Base-by-base conservation (phyloP, 2,329 filamentous ascomycete genomes). In the Talaromyces sp. region DNA sequence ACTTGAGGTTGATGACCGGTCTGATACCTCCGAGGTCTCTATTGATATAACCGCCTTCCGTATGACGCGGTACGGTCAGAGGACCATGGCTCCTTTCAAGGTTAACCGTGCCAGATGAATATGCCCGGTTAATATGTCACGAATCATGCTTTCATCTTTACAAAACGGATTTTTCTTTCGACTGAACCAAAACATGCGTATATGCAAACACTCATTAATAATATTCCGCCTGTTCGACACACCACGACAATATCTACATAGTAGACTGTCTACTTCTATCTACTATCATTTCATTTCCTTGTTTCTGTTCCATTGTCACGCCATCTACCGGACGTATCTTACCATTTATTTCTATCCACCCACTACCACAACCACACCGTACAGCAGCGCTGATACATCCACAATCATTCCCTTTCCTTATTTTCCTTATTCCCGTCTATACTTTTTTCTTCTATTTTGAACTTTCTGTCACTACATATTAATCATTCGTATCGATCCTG, bases 41-140 rank as follows among this genome's bases (percentile, higher is more conserved):
- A 74, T 77, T 56, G 75, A 77, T 59, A 69, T 77, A 1, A 72
- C 72, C 54, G 76, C 75, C 34, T 76, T 77, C 67, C 72, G 76
- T 54, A 67, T 62, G 60, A 63, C 64, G 25, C 64, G 64, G 15
- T 54, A 66, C n/a, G 64, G 64, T 27, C 64, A 66, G 38, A 53
- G 60, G n/a, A 63, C 59, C 17, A 58, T 66, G 53, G 53, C 58
- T 19, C 59, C 59, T 34, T 63, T 63, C 34, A 59, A 45, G 3
- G 13, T 66, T 5, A 34, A 31, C 10, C 61, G 38, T 27, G 38
- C 27, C 10, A 11, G 19, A 49, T 56, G n/a, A 54, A 27, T 27
- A 11, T 0, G 31, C 31, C 6, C 17, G 11, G 15, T n/a, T 36
- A 10, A n/a, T 3, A 29, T 5, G 25, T 31, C 25, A 53, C 27